Evolutionary conservation across 176 grass and related monocot genomes (phyloP), one percentile per base, ranked within the genome.

Genomic region (Raddia guianensis): DNA sequence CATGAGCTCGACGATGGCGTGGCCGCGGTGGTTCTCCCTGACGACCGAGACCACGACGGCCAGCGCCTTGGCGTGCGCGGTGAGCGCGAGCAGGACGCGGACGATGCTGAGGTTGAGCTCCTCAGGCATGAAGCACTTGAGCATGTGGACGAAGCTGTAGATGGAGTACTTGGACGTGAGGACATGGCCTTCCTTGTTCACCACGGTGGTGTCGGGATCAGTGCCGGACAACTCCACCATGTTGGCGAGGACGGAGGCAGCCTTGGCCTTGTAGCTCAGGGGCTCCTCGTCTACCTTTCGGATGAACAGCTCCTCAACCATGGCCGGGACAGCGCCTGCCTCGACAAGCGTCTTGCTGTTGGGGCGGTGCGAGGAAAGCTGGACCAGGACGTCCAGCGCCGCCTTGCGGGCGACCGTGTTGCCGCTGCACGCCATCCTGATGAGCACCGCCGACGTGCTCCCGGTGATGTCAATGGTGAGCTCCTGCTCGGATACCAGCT

Each of bases 171-270:
- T 93, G 33, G 95, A 98, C 32, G 89, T 89, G 65, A 98, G 74
- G 72, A 89, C 87, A 20, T 98, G 92, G n/a, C 95, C 95, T 61
- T 98, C 86, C 86, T 94, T 98, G 81, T 94, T 94, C 65, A 92
- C 91, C 74, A 82, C 55, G 9, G 83, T 93, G 71, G 72, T 88
- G 2, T 91, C 85, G 19, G 83, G 90, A 79, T 94, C 86, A 32
- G 80, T 87, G 49, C 84, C 90, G 42, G 88, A 83, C 27, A 27
- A 27, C 47, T 94, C 92, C 9, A 92, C 52, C 50, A 98, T 85
- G 77, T 91, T 94, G 45, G 92, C 86, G 56, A 98, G 89, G 66
- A 94, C 35, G 1, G 49, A 37, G 9, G 92, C 80, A 77, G 92
- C 92, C 33, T 68, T 86, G 32, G 85, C 86, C 78, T 87, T 92